Conservation (phyloP, 345 rosid species). For the Rubroshorea leprosula region DNA sequence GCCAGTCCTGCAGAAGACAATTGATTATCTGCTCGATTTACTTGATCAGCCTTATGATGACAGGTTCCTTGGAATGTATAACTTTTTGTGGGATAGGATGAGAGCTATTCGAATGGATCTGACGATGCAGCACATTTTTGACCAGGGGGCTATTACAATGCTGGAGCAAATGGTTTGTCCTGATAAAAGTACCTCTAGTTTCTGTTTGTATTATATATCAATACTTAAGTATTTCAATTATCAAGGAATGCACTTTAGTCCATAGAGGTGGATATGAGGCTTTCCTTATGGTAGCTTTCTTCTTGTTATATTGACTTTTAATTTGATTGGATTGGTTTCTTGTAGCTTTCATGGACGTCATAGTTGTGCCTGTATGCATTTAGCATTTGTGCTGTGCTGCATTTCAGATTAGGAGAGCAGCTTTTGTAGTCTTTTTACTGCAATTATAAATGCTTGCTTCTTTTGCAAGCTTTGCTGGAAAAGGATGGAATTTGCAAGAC, state of each 20-base stretch:
- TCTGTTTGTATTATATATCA: slow-evolving; percentile 4
- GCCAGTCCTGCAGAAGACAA: slow-evolving; percentile 76
- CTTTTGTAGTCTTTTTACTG: not conserved
- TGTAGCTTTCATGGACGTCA: not conserved
- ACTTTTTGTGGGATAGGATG: slow-evolving; percentile 99
- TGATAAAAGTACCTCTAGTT: slow-evolving; percentile 7
- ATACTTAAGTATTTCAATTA: not conserved
- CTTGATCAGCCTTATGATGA: slow-evolving; percentile 79
- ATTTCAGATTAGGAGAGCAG: not conserved
- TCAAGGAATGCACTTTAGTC: not conserved
- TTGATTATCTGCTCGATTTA: slow-evolving; percentile 72
- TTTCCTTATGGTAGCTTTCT: slow-evolving; percentile 3
- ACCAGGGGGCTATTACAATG: slow-evolving; percentile 69
- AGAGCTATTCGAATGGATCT: slow-evolving; percentile 95
- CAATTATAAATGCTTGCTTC: not conserved
- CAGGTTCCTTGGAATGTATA: slow-evolving; percentile 76
- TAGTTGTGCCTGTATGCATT: no score
- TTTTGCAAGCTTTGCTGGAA: slow-evolving; percentile 1
- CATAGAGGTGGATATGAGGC: not conserved
- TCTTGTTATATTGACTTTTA: not conserved
- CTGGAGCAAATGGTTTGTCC: slow-evolving; percentile 90
- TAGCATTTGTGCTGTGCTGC: no score
- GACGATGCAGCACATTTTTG: slow-evolving; percentile 94
- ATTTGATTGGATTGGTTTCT: not conserved
- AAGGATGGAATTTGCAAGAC: not conserved